Percentiles rank a stretch among this genome's conserved stretches.
Conservation (phyloP, 257 asterid species). For the Fraxinus quadrangulata region DNA sequence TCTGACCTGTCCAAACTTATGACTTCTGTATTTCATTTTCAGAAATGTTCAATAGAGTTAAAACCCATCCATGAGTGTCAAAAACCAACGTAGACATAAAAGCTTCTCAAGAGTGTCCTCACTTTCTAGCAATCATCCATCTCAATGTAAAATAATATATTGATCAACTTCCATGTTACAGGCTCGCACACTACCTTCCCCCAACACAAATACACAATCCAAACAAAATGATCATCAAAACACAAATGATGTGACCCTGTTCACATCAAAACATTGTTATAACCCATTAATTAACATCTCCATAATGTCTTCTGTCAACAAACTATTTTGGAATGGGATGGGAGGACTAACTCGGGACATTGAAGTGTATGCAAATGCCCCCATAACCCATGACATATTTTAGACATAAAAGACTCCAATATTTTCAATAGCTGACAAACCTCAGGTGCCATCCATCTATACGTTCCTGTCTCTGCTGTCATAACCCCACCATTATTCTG, state of each 20-base stretch:
- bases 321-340: not conserved
- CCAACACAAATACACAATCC: too few species aligned
- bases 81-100: not conserved
- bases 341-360: not conserved
- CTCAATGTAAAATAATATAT: not conserved
- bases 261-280: not conserved
- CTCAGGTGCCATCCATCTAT: conserved; percentile 99
- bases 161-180: not conserved
- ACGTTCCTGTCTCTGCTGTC: conserved; percentile 99
- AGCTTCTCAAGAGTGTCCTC: not conserved
- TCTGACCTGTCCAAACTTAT: not conserved
- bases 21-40: not conserved
- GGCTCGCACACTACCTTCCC: too few species aligned
- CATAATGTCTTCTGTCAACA: not conserved
- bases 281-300: not conserved
- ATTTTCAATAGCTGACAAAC: conserved; percentile 35
- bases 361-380: not conserved
- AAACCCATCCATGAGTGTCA: not conserved
- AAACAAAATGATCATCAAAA: not conserved
- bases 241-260: not conserved
- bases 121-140: not conserved
- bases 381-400: not conserved
- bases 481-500: conserved; percentile 85
- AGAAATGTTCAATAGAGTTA: not conserved
- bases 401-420: conserved; percentile 2